These are phyloP conservation scores for Colletotrichum caudatum DNA, from an alignment of 2,329 filamentous ascomycete species.

Conservation along the genomic window DNA sequence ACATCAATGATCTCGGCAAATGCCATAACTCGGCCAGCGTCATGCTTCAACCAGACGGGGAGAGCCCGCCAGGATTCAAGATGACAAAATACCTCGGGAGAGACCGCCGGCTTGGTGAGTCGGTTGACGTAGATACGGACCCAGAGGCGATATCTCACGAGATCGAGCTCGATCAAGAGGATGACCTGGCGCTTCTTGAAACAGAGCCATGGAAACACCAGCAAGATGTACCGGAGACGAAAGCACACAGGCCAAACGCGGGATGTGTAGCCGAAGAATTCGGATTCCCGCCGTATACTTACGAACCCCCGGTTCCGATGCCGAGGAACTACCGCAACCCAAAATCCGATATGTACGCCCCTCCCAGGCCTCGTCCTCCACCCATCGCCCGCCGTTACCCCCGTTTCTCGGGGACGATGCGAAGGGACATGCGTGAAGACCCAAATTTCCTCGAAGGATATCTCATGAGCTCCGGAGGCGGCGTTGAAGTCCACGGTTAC, in stretches of 20 bases:
- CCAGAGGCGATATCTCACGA: slow-evolving; percentile 6
- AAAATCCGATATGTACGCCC: background rate
- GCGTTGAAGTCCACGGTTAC: background rate
- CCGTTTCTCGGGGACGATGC: slow-evolving; percentile 32
- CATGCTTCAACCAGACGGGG: background rate
- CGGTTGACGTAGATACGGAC: slow-evolving; percentile 8
- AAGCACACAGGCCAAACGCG: background rate
- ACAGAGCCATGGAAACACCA: slow-evolving; percentile 32
- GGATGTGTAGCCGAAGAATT: background rate
- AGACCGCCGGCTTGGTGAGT: slow-evolving; percentile 46
- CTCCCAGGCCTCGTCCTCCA: slow-evolving; percentile 31
- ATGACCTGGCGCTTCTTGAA: slow-evolving; percentile 11
- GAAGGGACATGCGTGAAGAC: slow-evolving; percentile 9
- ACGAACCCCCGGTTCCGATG: slow-evolving; percentile 18
- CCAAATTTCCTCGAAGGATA: slow-evolving; percentile 10
- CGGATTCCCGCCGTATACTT: slow-evolving; percentile 1
- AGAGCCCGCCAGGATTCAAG: slow-evolving; percentile 2
- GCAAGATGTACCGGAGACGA: background rate
- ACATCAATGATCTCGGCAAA: slow-evolving; percentile 8
- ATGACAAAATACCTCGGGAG: slow-evolving; percentile 43
- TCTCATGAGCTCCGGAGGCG: background rate
- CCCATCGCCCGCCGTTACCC: slow-evolving; percentile 28
- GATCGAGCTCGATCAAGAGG: slow-evolving; percentile 10
- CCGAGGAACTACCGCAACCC: slow-evolving; percentile 9
- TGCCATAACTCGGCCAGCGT: background rate